These are phyloP conservation scores for Eimeria zaria DNA, from an alignment of 169 alveolate genomes.

Conservation along the genomic window DNA sequence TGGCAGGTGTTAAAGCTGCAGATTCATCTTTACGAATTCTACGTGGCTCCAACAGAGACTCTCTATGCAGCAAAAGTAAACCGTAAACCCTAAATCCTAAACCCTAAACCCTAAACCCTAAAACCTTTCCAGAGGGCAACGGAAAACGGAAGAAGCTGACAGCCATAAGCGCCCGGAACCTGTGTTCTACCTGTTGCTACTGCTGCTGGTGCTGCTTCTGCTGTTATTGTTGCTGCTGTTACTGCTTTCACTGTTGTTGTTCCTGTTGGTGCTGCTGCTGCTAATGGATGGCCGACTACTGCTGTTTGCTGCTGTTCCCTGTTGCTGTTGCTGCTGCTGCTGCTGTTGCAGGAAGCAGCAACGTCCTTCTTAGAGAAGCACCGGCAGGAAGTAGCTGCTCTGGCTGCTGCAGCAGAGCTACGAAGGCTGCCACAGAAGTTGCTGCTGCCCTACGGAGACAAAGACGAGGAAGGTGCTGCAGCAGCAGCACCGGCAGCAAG, in stretches of 20 bases:
- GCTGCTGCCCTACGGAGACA: slow-evolving; percentile 78
- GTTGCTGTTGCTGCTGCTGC: slow-evolving; percentile 54
- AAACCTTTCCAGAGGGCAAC: neutral
- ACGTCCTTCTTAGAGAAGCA: slow-evolving; percentile 30
- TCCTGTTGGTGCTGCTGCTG: neutral
- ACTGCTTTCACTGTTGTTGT: too few relatives aligned
- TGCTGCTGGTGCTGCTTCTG: neutral
- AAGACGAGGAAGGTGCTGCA: slow-evolving; percentile 42
- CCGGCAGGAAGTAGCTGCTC: slow-evolving; percentile 29
- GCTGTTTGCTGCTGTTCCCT: neutral
- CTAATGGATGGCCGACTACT: neutral
- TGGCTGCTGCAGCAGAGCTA: slow-evolving; percentile 37
- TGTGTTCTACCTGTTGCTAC: neutral
- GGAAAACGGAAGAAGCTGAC: neutral
- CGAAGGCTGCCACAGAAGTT: slow-evolving; percentile 64
- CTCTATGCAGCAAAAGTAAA: slow-evolving; percentile 53
- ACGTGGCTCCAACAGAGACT: slow-evolving; percentile 35
- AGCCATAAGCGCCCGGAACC: neutral
- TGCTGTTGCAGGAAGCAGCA: slow-evolving; percentile 66
- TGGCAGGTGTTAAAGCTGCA: slow-evolving; percentile 70
- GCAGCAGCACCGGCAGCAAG: slow-evolving; percentile 49
- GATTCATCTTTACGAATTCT: slow-evolving; percentile 44
- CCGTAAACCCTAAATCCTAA: neutral
- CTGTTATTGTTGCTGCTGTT: neutral
- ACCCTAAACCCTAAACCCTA: slow-evolving; percentile 38